Evolutionary conservation across 805 yeast species (phyloP), one percentile per base, ranked within the genome.

Genomic region (Candida rishiriensis): DNA sequence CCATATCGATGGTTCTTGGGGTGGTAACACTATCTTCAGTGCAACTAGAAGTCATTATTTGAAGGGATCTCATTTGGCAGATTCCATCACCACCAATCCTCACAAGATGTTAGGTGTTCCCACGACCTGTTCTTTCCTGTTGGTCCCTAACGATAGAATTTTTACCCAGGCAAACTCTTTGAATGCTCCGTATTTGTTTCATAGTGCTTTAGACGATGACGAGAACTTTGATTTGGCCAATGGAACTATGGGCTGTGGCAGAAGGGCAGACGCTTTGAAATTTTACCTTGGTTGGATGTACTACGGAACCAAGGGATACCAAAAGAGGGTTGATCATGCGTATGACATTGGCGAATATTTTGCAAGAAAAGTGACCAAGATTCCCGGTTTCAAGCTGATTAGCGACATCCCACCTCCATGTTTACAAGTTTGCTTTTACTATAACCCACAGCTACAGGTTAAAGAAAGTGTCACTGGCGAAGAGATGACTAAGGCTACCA

Each of bases 91-190:
- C 2, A 75, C 80, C 17, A 88, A 87, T 57, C 96, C 96, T 3
- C 96, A 87, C 67, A 87, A 87, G 57, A 81, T 85, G 86, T 72
- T 87, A 36, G 96, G 96, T n/a, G 87, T 85, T 12, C 95, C 96
- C 42, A 78, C 77, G 29, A 81, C 87, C 0, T 78, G 83, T 54
- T 84, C 91, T 14, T 87, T 88, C 60, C 65, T 87, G 46, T 69
- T 87, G 38, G 69, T 86, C 8, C 93, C 93, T 1, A 81, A 86
- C 55, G 83, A 78, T 36, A 57, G 76, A 18, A 62, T 72, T 4
- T 84, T 88, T 66, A 84, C 81, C 52, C 72, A 73, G 39, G 83
- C 95, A 12, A 86, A 85, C 69, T 83, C 95, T 2, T 67, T 88
- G 40, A 68, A 73, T 29, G 96, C 96, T 0, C 93, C 93, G 4